These are phyloP conservation scores for Claviceps fusiformis DNA, from an alignment of 2,329 filamentous ascomycete genomes.

Conservation along the genomic window DNA sequence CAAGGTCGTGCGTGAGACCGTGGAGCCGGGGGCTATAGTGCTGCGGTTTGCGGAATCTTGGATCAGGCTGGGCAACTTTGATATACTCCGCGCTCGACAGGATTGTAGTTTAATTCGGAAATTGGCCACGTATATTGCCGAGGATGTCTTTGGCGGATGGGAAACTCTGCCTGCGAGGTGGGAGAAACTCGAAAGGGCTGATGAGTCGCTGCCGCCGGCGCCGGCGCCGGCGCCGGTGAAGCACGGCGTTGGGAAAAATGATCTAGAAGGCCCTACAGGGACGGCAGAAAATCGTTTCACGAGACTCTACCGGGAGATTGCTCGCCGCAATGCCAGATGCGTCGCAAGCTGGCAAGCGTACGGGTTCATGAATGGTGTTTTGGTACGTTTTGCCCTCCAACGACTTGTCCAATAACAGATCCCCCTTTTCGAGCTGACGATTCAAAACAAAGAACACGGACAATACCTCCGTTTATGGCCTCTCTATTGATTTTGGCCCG, in stretches of 20 bases:
- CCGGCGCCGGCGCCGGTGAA: conserved; percentile 23
- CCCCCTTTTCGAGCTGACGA: conserved; percentile 9
- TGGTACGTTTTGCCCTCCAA: conserved; percentile 26
- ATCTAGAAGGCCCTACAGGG: conserved; percentile 53
- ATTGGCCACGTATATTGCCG: conserved; percentile 70
- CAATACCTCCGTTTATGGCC: conserved; percentile 80
- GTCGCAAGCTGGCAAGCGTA: conserved; percentile 96
- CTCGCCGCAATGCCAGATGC: conserved; percentile 69
- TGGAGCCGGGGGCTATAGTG: conserved; percentile 88
- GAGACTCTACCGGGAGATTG: conserved; percentile 76
- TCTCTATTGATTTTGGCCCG: conserved; percentile 89
- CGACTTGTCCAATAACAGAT: neutral
- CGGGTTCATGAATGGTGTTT: conserved; percentile 96
- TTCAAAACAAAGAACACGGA: conserved; percentile 57
- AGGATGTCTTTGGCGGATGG: conserved; percentile 83
- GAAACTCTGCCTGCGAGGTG: conserved; percentile 57
- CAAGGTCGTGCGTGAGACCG: conserved; percentile 61
- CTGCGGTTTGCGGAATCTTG: conserved; percentile 82
- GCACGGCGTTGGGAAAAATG: conserved; percentile 40
- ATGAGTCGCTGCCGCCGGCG: conserved; percentile 16
- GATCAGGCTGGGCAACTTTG: conserved; percentile 91
- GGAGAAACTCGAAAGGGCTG: conserved; percentile 35
- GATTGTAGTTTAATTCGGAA: conserved; percentile 62
- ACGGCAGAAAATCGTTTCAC: conserved; percentile 74
- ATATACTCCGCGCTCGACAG: conserved; percentile 70